These are phyloP conservation scores for Ettlia oleoabundans DNA, from an alignment of 139 green algal genomes.

Conservation along the genomic window DNA sequence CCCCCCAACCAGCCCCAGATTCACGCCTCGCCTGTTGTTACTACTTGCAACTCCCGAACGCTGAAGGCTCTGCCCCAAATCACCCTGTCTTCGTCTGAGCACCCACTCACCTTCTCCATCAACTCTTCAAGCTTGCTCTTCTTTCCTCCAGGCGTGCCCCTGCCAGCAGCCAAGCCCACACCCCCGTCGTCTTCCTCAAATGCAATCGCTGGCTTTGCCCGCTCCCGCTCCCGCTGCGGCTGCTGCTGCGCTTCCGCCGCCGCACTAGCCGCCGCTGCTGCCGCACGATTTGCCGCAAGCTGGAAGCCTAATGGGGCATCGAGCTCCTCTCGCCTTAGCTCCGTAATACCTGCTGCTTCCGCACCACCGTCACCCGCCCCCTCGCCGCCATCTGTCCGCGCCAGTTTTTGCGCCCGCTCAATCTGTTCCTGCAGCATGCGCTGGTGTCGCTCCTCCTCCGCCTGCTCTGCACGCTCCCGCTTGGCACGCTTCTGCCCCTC, in stretches of 20 bases:
- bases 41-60: no score
- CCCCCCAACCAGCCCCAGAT: neutral
- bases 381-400: slow-evolving; percentile 26
- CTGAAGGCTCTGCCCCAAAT: neutral
- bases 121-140: slow-evolving; percentile 80
- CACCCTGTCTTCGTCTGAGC: no score
- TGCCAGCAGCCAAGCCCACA: neutral
- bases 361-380: neutral
- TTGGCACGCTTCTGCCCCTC: slow-evolving; percentile 58
- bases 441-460: slow-evolving; percentile 55
- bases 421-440: slow-evolving; percentile 61
- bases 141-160: slow-evolving; percentile 26
- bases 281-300: slow-evolving; percentile 32
- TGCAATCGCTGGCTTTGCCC: slow-evolving; percentile 4
- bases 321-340: slow-evolving; percentile 58
- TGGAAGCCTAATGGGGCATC: slow-evolving; percentile 62
- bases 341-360: slow-evolving; percentile 8
- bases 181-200: slow-evolving; percentile 38
- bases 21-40: no score
- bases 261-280: neutral
- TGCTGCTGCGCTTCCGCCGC: slow-evolving; percentile 8
- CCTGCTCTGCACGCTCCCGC: slow-evolving; percentile 54
- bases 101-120: slow-evolving; percentile 63
- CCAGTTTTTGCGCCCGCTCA: slow-evolving; percentile 55
- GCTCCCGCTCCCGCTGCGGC: no score